Percentiles rank a stretch among this genome's conserved stretches.
These are phyloP conservation scores for Paramecium biaurelia DNA, from an alignment of 73 alveolate species.

Conservation along the genomic window DNA sequence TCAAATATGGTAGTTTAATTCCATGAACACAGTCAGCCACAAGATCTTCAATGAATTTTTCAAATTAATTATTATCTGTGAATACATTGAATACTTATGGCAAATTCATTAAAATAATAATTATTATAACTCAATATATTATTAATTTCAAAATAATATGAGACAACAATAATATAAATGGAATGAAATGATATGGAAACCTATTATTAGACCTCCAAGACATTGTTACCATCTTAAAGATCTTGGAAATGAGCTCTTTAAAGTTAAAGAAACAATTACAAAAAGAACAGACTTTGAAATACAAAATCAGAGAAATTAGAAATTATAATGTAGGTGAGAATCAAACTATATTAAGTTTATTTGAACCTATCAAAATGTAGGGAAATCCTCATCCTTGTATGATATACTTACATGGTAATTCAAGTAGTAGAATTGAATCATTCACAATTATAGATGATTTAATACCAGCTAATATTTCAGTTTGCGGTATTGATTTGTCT, in stretches of 20 bases:
- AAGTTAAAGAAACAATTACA: background rate
- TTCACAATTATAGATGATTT: constrained; percentile 61
- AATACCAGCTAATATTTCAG: constrained; percentile 65
- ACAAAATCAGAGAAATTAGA: background rate
- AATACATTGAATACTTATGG: background rate
- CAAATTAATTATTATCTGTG: background rate
- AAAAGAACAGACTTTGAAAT: constrained; percentile 47
- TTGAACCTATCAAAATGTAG: background rate
- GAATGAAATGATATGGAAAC: constrained; percentile 36
- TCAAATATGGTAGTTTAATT: constrained; percentile 27
- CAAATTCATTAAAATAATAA: background rate
- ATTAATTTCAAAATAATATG: background rate
- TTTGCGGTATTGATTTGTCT: constrained; percentile 85
- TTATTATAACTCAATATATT: background rate
- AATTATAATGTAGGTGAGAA: constrained; percentile 11
- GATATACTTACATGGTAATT: constrained; percentile 83
- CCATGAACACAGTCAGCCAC: constrained; percentile 53
- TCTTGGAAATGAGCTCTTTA: background rate
- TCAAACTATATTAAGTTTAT: background rate
- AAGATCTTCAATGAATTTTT: constrained; percentile 42
- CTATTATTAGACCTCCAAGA: constrained; percentile 62
- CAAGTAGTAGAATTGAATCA: constrained; percentile 69
- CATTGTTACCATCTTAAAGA: constrained; percentile 33
- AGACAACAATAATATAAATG: background rate
- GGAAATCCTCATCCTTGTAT: constrained; percentile 70